A percentile compares a stretch with the other conserved stretches of the same genome.
Evolutionary conservation across 2,329 filamentous ascomycete genomes (phyloP).

Genomic region (Stemphylium vesicarium): DNA sequence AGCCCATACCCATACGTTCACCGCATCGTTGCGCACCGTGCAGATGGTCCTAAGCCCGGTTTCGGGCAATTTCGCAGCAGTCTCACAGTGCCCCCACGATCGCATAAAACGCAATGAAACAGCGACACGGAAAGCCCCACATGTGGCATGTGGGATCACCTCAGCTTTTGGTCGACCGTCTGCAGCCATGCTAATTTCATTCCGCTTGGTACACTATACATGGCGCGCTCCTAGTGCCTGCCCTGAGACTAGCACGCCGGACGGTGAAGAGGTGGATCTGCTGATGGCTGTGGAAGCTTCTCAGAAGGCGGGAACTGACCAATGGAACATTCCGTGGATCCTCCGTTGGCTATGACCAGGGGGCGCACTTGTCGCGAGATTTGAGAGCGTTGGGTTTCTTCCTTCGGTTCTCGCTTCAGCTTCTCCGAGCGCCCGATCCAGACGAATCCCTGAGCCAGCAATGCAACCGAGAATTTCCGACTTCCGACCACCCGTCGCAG

Average conservation of each 20-base stretch:
- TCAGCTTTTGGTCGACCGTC: conserved; percentile 7
- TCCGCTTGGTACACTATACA: conserved; percentile 7
- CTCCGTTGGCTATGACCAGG: background rate
- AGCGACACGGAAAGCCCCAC: conserved; percentile 10
- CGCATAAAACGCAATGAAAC: conserved; percentile 16
- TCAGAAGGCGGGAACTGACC: conserved; percentile 10
- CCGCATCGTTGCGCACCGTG: conserved; percentile 4
- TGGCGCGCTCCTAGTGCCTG: conserved; percentile 1
- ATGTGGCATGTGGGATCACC: conserved; percentile 4
- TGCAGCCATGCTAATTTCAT: background rate
- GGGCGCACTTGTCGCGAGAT: conserved; percentile 1
- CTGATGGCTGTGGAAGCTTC: conserved; percentile 8
- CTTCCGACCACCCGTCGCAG: conserved; percentile 6
- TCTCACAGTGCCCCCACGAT: conserved; percentile 6
- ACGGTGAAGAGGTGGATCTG: conserved; percentile 12
- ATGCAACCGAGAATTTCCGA: conserved; percentile 13
- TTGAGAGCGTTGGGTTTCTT: conserved; percentile 1
- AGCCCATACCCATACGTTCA: conserved; percentile 7
- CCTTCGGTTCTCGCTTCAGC: conserved; percentile 6
- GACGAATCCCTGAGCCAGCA: background rate
- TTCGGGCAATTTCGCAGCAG: conserved; percentile 11
- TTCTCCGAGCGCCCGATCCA: background rate
- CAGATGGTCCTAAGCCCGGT: background rate
- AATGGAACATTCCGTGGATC: conserved; percentile 14
- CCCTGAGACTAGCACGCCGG: background rate